Conservation (phyloP, 2,329 filamentous ascomycete species). For the Knoxdaviesia capensis region DNA sequence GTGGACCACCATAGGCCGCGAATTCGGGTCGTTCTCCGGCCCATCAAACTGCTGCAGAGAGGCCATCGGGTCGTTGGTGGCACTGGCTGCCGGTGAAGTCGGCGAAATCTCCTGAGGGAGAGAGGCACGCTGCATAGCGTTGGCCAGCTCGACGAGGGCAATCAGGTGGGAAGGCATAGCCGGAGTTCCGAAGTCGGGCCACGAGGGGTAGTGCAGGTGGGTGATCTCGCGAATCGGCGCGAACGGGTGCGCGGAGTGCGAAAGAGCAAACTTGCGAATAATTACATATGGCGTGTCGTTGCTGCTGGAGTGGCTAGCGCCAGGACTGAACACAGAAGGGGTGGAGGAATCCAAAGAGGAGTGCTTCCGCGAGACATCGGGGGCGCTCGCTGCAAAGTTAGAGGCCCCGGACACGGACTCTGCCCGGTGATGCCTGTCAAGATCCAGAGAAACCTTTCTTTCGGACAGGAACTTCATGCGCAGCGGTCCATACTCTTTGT, state of each 20-base stretch:
- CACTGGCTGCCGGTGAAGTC: slow-evolving; percentile 12
- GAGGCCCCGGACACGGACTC: slow-evolving; percentile 5
- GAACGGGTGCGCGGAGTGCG: slow-evolving; percentile 60
- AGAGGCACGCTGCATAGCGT: slow-evolving; percentile 44
- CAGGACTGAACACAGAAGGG: neutral
- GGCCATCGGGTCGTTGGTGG: slow-evolving; percentile 11
- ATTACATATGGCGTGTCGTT: slow-evolving; percentile 54
- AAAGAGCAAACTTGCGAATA: slow-evolving; percentile 71
- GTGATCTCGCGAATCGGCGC: slow-evolving; percentile 79
- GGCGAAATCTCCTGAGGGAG: slow-evolving; percentile 24
- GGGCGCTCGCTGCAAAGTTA: slow-evolving; percentile 9
- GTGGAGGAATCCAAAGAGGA: too few relatives aligned
- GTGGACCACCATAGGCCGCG: slow-evolving; percentile 71
- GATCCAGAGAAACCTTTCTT: slow-evolving; percentile 60
- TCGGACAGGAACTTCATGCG: slow-evolving; percentile 62
- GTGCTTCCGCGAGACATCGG: neutral
- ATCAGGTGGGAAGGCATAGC: slow-evolving; percentile 76
- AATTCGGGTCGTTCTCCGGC: slow-evolving; percentile 29
- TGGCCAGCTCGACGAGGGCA: slow-evolving; percentile 74
- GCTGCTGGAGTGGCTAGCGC: slow-evolving; percentile 6
- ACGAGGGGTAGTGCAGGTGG: slow-evolving; percentile 85
- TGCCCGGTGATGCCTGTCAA: slow-evolving; percentile 26
- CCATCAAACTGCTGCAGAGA: slow-evolving; percentile 31
- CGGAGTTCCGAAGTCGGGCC: slow-evolving; percentile 91
- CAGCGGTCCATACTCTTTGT: slow-evolving; percentile 57